Evolutionary conservation across 2,329 filamentous ascomycete species (phyloP).

Genomic region (Alternaria ethzedia): DNA sequence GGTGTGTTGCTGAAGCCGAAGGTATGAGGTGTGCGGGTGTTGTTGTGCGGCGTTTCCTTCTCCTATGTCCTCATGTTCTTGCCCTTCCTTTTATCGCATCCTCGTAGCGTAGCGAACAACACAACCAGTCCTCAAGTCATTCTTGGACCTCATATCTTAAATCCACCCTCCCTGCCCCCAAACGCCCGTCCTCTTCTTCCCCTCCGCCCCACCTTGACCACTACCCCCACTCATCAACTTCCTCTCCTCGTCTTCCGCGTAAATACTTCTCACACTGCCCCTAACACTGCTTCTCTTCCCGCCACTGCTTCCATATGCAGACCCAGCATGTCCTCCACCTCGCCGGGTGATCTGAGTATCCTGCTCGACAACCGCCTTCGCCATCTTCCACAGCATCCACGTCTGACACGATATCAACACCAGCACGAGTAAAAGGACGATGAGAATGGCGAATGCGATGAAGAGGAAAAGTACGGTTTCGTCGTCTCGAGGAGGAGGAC

Average conservation of each 20-base stretch:
- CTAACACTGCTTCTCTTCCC: background rate
- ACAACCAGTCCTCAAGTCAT: background rate
- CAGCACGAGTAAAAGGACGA: constrained; percentile 31
- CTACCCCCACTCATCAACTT: background rate
- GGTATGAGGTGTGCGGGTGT: background rate
- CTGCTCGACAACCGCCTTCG: constrained; percentile 24
- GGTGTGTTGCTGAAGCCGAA: constrained; percentile 17
- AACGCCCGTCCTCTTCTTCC: constrained; percentile 6
- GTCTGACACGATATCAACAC: constrained; percentile 27
- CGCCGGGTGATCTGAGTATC: constrained; percentile 17
- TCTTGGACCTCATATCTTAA: background rate
- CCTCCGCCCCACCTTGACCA: background rate
- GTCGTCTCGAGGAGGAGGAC: constrained; percentile 2
- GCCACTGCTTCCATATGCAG: background rate
- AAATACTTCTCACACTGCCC: background rate
- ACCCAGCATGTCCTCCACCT: background rate
- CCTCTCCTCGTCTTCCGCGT: background rate
- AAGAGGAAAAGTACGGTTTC: constrained; percentile 32
- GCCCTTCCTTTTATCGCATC: background rate
- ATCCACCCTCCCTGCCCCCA: background rate
- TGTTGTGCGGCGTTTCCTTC: background rate
- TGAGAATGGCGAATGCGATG: constrained; percentile 32
- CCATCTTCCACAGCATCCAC: constrained; percentile 34
- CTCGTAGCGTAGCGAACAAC: background rate
- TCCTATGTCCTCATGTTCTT: background rate